These are phyloP conservation scores for Mycena galericulata DNA, from an alignment of 768 basidiomycete genomes.

Conservation along the genomic window DNA sequence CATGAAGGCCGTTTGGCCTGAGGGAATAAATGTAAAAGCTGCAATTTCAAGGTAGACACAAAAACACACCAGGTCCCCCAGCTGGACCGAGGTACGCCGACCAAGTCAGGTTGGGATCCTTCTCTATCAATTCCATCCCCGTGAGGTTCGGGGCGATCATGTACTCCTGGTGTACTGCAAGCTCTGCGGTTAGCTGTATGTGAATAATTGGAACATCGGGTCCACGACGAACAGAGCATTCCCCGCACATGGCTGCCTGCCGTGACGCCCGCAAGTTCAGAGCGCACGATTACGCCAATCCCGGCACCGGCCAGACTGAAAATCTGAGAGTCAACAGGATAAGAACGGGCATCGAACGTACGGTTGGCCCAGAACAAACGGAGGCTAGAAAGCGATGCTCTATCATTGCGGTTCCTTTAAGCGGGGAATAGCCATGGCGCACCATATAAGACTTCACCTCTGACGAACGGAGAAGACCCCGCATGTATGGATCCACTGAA, in stretches of 20 bases:
- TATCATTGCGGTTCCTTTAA: too few relatives aligned
- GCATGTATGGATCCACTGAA: constrained; percentile 58
- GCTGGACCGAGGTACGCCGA: neutral
- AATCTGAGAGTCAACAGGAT: neutral
- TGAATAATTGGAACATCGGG: neutral
- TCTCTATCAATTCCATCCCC: constrained; percentile 6
- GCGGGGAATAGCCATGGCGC: too few relatives aligned
- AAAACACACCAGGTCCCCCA: constrained; percentile 1
- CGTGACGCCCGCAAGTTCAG: neutral
- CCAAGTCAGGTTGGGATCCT: constrained; percentile 10
- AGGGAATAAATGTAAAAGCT: neutral
- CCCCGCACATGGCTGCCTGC: constrained; percentile 8
- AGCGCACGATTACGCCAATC: constrained; percentile 15
- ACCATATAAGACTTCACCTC: constrained; percentile 43
- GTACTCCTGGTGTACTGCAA: constrained; percentile 1
- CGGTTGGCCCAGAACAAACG: constrained; percentile 46
- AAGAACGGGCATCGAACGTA: constrained; percentile 33
- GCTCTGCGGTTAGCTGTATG: too few relatives aligned
- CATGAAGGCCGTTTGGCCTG: constrained; percentile 54
- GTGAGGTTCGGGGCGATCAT: neutral
- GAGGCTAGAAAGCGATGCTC: neutral
- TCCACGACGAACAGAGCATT: neutral
- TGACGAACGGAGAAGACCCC: constrained; percentile 52
- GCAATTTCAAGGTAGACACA: too few relatives aligned
- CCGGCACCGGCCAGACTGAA: neutral